These are phyloP conservation scores for Pythium pyrilobum DNA, from an alignment of 352 stramenopile genomes.

Conservation along the genomic window DNA sequence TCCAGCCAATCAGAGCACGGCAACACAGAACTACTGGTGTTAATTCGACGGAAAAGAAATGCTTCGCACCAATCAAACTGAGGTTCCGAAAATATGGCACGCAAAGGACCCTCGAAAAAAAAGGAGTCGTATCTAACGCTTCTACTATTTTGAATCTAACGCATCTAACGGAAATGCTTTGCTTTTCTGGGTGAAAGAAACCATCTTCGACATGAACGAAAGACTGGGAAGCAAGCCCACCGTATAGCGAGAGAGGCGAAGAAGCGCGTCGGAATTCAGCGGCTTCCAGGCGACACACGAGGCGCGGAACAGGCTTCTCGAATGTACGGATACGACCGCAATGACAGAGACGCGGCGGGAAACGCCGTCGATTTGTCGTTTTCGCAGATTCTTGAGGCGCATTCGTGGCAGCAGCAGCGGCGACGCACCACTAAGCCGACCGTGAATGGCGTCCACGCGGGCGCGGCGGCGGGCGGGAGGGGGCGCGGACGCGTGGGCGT, in stretches of 20 bases:
- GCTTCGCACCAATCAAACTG: slow-evolving; percentile 5
- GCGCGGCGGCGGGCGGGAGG: not conserved
- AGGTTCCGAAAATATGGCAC: slow-evolving; percentile 7
- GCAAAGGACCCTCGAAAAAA: not conserved
- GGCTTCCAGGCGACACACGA: not conserved
- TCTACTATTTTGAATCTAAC: slow-evolving; percentile 3
- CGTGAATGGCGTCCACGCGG: not conserved
- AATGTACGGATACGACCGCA: slow-evolving; percentile 39
- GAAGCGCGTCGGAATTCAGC: not conserved
- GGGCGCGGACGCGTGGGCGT: not conserved
- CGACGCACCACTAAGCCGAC: too few relatives aligned
- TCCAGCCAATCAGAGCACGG: not conserved
- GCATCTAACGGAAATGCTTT: slow-evolving; percentile 14
- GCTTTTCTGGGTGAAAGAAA: too few relatives aligned
- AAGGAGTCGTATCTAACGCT: not conserved
- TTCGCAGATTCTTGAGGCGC: slow-evolving; percentile 73
- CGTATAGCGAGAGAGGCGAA: too few relatives aligned
- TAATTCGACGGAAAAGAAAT: slow-evolving; percentile 11
- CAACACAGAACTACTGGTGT: not conserved
- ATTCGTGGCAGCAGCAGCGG: slow-evolving; percentile 50
- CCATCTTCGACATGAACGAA: not conserved
- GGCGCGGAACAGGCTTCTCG: not conserved
- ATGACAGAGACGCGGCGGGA: slow-evolving; percentile 21
- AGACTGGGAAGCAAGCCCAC: not conserved
- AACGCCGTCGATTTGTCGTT: slow-evolving; percentile 64